These are phyloP conservation scores for Suhomyces wounanorum DNA, from an alignment of 1,139 yeast genomes.

Conservation along the genomic window DNA sequence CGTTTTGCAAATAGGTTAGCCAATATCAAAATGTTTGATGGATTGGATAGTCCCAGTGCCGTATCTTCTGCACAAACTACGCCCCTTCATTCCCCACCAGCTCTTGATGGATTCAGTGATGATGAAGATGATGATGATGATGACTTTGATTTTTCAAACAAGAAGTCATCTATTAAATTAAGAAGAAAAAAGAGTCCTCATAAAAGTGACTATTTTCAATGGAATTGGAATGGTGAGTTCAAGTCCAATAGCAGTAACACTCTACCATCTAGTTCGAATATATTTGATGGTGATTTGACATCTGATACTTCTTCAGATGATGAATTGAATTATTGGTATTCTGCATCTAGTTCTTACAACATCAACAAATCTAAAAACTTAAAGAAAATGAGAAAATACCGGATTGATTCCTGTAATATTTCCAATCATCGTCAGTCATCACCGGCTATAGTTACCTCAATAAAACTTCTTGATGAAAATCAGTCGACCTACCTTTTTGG, in stretches of 20 bases:
- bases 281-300: constrained; percentile 15
- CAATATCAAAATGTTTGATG: constrained; percentile 45
- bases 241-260: constrained; percentile 2
- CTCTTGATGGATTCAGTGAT: constrained; percentile 15
- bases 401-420: constrained; percentile 16
- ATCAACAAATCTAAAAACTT: not conserved
- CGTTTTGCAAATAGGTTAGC: constrained; percentile 40
- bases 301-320: constrained; percentile 24
- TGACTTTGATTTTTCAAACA: constrained; percentile 11
- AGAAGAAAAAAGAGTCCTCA: constrained; percentile 1
- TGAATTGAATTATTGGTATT: constrained; percentile 16
- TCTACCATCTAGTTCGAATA: not conserved
- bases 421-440: constrained; percentile 8
- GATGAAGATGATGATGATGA: constrained; percentile 21
- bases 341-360: constrained; percentile 6
- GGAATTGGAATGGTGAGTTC: constrained; percentile 19
- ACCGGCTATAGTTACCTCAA: constrained; percentile 11
- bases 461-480: constrained; percentile 10
- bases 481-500: constrained; percentile 23
- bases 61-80: constrained; percentile 37
- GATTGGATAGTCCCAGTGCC: constrained; percentile 41
- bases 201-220: constrained; percentile 16
- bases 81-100: constrained; percentile 37
- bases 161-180: constrained; percentile 1
- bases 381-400: constrained; percentile 9